Evolutionary conservation across 2,329 filamentous ascomycete genomes (phyloP), one percentile per base, ranked within the genome.

Genomic region (Colletotrichum cereale): DNA sequence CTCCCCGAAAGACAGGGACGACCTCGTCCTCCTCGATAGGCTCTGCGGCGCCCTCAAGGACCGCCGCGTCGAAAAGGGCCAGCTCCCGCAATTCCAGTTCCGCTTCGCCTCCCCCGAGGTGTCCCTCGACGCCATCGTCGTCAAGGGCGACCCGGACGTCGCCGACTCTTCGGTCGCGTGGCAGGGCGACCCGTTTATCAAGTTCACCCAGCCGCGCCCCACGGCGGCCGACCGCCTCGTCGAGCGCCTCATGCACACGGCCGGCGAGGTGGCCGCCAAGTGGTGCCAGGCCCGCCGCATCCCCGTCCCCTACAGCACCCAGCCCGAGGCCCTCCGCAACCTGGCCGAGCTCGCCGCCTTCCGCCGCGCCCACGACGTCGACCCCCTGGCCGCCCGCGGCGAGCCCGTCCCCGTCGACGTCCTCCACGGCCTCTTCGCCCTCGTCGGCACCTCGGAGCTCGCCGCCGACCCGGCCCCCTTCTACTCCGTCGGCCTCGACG

Each of bases 211-310:
- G 10, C 83, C 83, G 71, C 75, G 76, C 7, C 55, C 69, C 44
- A 61, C 47, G 24, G 74, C 75, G 11, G 79, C 77, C 31, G 80
- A 78, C 26, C 77, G 81, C 29, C 76, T 87, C 21, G 85, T 89
- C 48, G 80, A 81, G 67, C 82, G 84, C 67, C 75, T 84, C 31
- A 93, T 92, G 91, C 83, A 88, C 47, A 82, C 91, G 5, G 90
- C 89, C 16, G 89, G 89, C 65, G 85, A 91, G 75, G 81, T 91
- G 34, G 89, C 88, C 47, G 90, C 89, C 26, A 82, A 82, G 38
- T 93, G 89, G 88, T 91, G 89, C 76, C 77, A 83, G 57, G 84
- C 85, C 29, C 86, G 90, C 61, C 81, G 82, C 26, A 87, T 93
- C 62, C 86, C 89, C 44, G 83, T 90, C 36, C 88, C 90, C 10